These are phyloP conservation scores for Macrolepiota dolichaula DNA, from an alignment of 768 basidiomycete species.

Conservation along the genomic window DNA sequence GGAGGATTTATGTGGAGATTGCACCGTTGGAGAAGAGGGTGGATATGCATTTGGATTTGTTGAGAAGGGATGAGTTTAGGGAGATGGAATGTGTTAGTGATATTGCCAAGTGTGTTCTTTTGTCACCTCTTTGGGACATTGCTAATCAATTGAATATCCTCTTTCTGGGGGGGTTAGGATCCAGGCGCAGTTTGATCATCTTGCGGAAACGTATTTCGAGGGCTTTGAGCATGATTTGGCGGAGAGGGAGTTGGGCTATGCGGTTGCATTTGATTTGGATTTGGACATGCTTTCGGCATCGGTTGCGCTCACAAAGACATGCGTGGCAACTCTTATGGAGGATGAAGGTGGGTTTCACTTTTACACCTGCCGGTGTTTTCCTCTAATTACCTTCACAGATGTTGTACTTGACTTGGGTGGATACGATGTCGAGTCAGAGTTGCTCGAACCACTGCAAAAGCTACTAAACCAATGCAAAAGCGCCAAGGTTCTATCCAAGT, in stretches of 20 bases:
- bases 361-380: background rate
- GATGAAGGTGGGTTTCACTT: constrained; percentile 61
- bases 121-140: too few species aligned
- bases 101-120: constrained; percentile 71
- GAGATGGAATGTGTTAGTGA: constrained; percentile 94
- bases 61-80: constrained; percentile 86
- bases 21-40: constrained; percentile 87
- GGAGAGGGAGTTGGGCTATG: constrained; percentile 85
- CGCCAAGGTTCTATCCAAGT: constrained; percentile 81
- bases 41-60: constrained; percentile 85
- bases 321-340: constrained; percentile 63
- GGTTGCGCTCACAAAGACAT: constrained; percentile 86
- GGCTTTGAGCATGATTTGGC: constrained; percentile 84
- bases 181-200: constrained; percentile 90
- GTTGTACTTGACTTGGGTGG: constrained; percentile 70
- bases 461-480: constrained; percentile 80
- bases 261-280: constrained; percentile 82
- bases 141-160: too few species aligned
- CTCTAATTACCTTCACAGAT: constrained; percentile 41
- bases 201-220: constrained; percentile 83
- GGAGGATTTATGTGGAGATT: constrained; percentile 80
- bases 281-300: constrained; percentile 93
- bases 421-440: constrained; percentile 66
- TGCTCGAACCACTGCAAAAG: constrained; percentile 80
- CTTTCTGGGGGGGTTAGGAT: too few species aligned